Conservation (phyloP, 2,329 filamentous ascomycete genomes). For the Setomelanomma holmii region DNA sequence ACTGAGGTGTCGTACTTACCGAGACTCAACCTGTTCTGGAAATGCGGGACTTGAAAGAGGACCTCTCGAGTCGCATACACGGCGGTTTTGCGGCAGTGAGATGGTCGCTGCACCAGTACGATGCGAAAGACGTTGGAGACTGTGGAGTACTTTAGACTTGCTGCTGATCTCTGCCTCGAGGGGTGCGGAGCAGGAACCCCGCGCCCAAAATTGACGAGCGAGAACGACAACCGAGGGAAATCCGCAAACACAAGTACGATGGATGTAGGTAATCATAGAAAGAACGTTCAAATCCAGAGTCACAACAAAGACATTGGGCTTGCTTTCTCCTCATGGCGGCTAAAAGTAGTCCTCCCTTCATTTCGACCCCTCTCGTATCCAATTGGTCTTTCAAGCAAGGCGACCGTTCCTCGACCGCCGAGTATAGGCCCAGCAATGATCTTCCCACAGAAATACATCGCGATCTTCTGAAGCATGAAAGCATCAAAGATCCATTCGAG, state of each 20-base stretch:
- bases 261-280: neutral
- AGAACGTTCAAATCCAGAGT: neutral
- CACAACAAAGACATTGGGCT: neutral
- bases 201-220: neutral
- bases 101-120: no score
- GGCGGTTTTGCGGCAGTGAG: no score
- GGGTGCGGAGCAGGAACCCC: neutral
- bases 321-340: neutral
- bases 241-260: neutral
- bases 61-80: no score
- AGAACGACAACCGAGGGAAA: neutral
- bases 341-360: neutral
- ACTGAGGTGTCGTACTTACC: no score
- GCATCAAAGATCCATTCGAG: constrained; percentile 57
- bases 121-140: no score
- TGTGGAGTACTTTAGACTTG: no score
- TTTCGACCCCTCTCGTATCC: constrained; percentile 6
- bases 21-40: no score
- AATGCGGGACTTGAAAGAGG: no score
- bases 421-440: constrained; percentile 51
- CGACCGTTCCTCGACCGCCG: constrained; percentile 44
- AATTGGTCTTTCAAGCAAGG: constrained; percentile 57
- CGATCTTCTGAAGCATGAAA: constrained; percentile 55
- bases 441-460: constrained; percentile 57
- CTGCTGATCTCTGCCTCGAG: neutral